Percentiles rank a stretch among this genome's conserved stretches.
These are phyloP conservation scores for Glaciozyma martinii DNA, from an alignment of 768 basidiomycete genomes.

Conservation along the genomic window DNA sequence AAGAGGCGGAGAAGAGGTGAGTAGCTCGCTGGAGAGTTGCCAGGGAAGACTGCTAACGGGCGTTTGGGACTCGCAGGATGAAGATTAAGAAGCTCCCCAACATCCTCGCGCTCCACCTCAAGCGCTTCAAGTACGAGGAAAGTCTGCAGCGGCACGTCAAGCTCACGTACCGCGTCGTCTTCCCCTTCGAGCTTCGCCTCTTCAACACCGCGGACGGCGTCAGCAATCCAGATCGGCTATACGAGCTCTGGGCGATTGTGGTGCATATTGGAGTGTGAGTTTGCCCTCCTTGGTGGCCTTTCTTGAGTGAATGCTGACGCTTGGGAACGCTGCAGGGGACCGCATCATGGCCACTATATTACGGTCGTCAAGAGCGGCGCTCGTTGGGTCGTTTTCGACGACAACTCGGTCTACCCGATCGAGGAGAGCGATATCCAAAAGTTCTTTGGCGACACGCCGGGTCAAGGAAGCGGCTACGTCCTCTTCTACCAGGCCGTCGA, in stretches of 20 bases:
- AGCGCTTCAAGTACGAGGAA: constrained; percentile 98
- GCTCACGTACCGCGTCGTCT: constrained; percentile 89
- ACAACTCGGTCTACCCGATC: constrained; percentile 80
- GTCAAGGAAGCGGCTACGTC: constrained; percentile 84
- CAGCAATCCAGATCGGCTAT: constrained; percentile 81
- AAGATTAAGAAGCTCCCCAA: constrained; percentile 96
- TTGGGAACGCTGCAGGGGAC: constrained; percentile 54
- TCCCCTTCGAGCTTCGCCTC: constrained; percentile 84
- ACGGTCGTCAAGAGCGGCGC: constrained; percentile 77
- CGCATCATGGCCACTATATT: constrained; percentile 98
- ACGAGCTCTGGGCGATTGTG: constrained; percentile 90
- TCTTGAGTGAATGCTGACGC: neutral
- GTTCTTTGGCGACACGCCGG: constrained; percentile 75
- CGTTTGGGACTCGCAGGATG: constrained; percentile 56
- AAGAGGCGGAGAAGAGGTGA: constrained; percentile 95
- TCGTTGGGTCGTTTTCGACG: constrained; percentile 87
- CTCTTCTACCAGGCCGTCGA: constrained; percentile 93
- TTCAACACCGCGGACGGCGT: constrained; percentile 96
- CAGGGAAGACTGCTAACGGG: neutral
- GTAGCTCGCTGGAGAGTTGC: constrained; percentile 33
- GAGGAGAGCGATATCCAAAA: constrained; percentile 80
- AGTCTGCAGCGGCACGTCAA: constrained; percentile 84
- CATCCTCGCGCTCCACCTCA: constrained; percentile 86
- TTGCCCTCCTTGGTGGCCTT: neutral
- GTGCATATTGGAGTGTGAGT: constrained; percentile 98